Percentiles rank a stretch among this genome's conserved stretches.
Conservation (phyloP, 2,329 filamentous ascomycete genomes). For the Claviceps pusilla region DNA sequence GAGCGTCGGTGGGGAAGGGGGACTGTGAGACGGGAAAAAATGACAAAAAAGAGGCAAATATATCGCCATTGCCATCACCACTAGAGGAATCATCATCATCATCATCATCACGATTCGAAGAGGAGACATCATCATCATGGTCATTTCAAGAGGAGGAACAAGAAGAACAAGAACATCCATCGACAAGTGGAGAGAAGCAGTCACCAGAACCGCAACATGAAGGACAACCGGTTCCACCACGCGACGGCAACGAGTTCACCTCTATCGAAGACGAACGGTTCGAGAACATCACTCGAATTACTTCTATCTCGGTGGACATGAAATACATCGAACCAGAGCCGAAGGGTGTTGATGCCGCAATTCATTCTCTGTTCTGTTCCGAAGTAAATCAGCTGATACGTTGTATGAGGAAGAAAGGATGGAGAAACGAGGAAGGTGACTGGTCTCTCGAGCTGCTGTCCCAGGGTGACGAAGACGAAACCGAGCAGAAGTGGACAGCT, state of each 20-base stretch:
- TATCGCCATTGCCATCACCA: background rate
- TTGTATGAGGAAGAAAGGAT: slow-evolving; percentile 1
- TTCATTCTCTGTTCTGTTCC: background rate
- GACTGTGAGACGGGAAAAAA: background rate
- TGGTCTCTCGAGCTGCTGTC: slow-evolving; percentile 1
- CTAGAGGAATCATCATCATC: too few relatives aligned
- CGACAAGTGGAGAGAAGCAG: background rate
- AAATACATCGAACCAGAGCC: slow-evolving; percentile 3
- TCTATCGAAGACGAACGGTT: background rate
- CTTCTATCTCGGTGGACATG: background rate
- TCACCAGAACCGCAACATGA: background rate
- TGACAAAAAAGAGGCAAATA: background rate
- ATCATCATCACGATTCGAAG: background rate
- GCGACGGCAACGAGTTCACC: background rate
- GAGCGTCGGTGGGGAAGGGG: background rate
- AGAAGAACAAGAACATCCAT: background rate
- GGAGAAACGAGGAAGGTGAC: background rate
- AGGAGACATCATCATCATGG: background rate
- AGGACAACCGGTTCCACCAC: background rate
- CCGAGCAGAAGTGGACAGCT: background rate
- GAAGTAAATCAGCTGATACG: background rate
- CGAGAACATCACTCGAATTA: background rate
- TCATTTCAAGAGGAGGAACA: background rate
- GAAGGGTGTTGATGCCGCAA: background rate
- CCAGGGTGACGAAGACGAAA: background rate